Percentiles rank a stretch among this genome's conserved stretches.
Conservation (phyloP, 352 stramenopile species). For the Pythium dissotocum region DNA sequence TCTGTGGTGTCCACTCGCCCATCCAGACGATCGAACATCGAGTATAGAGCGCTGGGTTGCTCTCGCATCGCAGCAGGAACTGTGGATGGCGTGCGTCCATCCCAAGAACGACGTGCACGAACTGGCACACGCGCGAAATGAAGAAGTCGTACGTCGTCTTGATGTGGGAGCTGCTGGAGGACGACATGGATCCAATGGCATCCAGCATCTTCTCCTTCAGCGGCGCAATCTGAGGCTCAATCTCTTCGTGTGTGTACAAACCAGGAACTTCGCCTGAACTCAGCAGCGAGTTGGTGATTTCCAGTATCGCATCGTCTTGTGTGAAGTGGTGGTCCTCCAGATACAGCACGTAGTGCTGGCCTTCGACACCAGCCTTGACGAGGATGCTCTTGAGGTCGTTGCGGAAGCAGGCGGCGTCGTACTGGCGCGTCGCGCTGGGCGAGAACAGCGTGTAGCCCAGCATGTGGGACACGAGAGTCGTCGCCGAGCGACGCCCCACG, state of each 20-base stretch:
- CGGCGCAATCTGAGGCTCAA: constrained; percentile 88
- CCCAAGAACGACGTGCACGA: constrained; percentile 87
- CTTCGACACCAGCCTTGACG: constrained; percentile 83
- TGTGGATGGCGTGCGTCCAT: constrained; percentile 72
- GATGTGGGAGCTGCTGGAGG: constrained; percentile 45
- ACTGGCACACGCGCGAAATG: constrained; percentile 83
- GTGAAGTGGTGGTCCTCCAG: constrained; percentile 94
- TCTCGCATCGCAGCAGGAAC: constrained; percentile 90
- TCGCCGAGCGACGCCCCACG: constrained; percentile 85
- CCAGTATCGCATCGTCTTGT: constrained; percentile 83
- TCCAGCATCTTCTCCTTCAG: constrained; percentile 92
- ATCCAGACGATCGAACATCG: constrained; percentile 93
- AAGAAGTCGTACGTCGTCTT: constrained; percentile 95
- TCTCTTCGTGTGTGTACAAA: constrained; percentile 93
- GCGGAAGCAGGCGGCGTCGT: constrained; percentile 74
- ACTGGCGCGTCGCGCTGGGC: constrained; percentile 75
- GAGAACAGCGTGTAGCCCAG: constrained; percentile 88
- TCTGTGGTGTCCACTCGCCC: constrained; percentile 84
- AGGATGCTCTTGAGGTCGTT: constrained; percentile 90
- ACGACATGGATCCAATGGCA: constrained; percentile 41
- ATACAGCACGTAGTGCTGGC: constrained; percentile 87
- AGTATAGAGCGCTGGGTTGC: constrained; percentile 93
- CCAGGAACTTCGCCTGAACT: constrained; percentile 92
- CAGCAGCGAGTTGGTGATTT: constrained; percentile 92
- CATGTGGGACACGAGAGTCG: constrained; percentile 88